Conservation (phyloP, 768 basidiomycete genomes). For the Lactifluus echinatus region DNA sequence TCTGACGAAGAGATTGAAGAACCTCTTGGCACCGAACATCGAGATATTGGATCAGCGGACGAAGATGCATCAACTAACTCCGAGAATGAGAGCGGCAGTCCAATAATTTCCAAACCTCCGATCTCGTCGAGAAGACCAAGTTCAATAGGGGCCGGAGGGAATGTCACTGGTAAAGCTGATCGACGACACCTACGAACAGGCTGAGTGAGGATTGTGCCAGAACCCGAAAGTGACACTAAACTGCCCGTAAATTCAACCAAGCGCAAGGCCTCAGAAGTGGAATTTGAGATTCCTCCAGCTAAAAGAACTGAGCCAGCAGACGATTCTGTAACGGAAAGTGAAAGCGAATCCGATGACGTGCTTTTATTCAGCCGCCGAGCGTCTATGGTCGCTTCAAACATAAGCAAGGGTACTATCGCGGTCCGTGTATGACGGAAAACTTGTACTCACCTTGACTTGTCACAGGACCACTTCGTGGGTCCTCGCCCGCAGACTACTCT, state of each 20-base stretch:
- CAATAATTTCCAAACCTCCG: background rate
- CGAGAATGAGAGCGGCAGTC: conserved; percentile 3
- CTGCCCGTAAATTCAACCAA: background rate
- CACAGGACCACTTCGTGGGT: conserved; percentile 5
- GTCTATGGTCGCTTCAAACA: background rate
- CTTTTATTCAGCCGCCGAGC: background rate
- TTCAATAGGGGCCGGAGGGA: background rate
- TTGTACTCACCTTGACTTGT: background rate
- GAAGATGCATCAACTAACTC: background rate
- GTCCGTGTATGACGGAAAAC: background rate
- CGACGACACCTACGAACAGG: background rate
- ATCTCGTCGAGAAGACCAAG: background rate
- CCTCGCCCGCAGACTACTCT: conserved; percentile 29
- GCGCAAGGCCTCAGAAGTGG: conserved; percentile 10
- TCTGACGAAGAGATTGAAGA: conserved; percentile 22
- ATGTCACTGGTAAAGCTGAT: conserved; percentile 12
- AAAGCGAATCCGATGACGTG: conserved; percentile 5
- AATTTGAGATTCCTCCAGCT: conserved; percentile 4
- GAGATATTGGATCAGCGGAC: conserved; percentile 7
- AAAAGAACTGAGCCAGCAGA: conserved; percentile 5
- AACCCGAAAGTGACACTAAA: conserved; percentile 26
- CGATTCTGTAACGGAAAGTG: conserved; percentile 13
- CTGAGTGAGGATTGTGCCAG: conserved; percentile 13
- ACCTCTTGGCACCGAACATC: conserved; percentile 15
- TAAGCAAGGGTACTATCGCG: background rate